These are phyloP conservation scores for Boletus reticuloceps DNA, from an alignment of 768 basidiomycete genomes.

Conservation along the genomic window DNA sequence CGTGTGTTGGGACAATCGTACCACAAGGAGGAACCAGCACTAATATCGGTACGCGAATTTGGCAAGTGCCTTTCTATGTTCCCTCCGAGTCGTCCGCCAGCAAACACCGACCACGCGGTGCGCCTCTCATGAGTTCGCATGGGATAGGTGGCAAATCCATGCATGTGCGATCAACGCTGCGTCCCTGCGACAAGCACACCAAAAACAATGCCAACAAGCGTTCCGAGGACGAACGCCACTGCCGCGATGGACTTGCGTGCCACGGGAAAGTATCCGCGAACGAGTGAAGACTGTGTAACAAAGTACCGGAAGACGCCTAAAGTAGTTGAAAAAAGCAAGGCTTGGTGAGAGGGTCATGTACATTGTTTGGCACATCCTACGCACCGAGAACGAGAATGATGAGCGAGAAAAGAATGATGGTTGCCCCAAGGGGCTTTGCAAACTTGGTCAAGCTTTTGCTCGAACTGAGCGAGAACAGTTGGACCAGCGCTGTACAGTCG, in stretches of 20 bases:
- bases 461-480: conserved; percentile 44
- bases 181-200: conserved; percentile 38
- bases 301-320: conserved; percentile 55
- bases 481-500: conserved; percentile 44
- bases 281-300: conserved; percentile 46
- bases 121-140: not conserved
- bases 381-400: conserved; percentile 47
- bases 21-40: not conserved
- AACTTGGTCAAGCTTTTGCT: conserved; percentile 23
- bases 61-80: not conserved
- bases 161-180: not conserved
- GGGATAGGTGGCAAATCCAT: not conserved
- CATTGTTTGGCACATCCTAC: conserved; percentile 1
- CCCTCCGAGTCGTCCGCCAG: not conserved
- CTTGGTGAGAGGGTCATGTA: not conserved
- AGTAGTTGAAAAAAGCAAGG: not conserved
- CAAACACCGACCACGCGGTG: not conserved
- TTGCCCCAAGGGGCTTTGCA: conserved; percentile 54
- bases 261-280: conserved; percentile 51
- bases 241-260: conserved; percentile 44
- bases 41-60: too few relatives aligned
- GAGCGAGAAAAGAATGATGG: conserved; percentile 44
- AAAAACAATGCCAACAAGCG: conserved; percentile 42
- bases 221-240: conserved; percentile 39
- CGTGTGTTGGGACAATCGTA: not conserved